Evolutionary conservation across 441 rosid genomes (phyloP), one percentile per base, ranked within the genome.

Genomic region (Syzygium malaccense): DNA sequence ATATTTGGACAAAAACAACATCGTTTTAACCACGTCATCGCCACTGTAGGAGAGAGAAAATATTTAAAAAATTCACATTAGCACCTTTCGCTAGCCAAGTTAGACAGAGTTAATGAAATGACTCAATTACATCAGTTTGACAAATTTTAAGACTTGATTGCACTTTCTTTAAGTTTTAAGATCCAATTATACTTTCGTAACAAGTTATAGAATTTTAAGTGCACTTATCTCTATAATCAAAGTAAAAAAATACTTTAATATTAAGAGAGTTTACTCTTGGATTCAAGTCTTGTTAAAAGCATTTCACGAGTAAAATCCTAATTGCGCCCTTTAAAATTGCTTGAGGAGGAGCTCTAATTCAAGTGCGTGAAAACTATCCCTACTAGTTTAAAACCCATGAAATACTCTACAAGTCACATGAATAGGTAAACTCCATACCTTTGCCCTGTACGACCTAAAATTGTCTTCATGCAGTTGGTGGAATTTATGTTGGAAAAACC

Each of bases 371-470:
- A 33, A 68, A 2, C 1, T 68, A 33, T 19, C 28, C 2, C 3
- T 3, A 6, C 26, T 33, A 19, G 2, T 19, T 33, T 5, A 14
- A 68, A 14, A 68, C 4, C 2, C 51, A 20, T 6, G 17, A 37
- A 37, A 37, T 0, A 37, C 6, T 9, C 12, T 37, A 4, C 1
- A 37, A 37, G 3, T 11, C 28, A 19, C 8, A 5, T 10, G 1
- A 37, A 19, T 11, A 37, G 3, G 4, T 71, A 37, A 37, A 71
- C 2, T 71, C 0, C 8, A 37, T 2, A 37, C 5, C 13, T 71
- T 37, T 33, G 1, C 2, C 28, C 0, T 20, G 0, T 5, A 1
- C 1, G 4, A 20, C 1, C 0, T 4, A 37, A 0, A 68, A 6
- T 11, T 5, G 4, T 18, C 0, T 19, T 1, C 48, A 10, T 2